Evolutionary conservation across 108 stramenopile genomes (phyloP), one percentile per base, ranked within the genome.

Genomic region (Schizochytrium sp.): DNA sequence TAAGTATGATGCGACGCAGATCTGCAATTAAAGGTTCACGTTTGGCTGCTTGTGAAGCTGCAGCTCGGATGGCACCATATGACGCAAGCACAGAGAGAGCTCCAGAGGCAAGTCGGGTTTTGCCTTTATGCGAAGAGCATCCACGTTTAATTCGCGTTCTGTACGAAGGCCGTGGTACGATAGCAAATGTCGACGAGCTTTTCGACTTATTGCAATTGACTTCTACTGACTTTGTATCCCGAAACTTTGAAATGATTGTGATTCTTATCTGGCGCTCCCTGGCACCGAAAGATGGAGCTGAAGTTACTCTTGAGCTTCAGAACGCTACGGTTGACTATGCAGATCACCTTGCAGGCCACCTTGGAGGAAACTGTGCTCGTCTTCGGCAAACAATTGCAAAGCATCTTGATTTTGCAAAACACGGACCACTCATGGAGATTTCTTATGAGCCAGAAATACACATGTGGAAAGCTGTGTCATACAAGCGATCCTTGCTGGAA

Each of bases 361-460:
- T 69, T 2, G 64, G 64, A 13, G 64, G 64, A 38, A 69, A 69
- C 28, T 69, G 64, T 44, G 64, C 64, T 38, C 44, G 8, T 69
- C 44, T 69, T 38, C 64, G 64, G 2, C 10, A 7, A 69, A 69
- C 64, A 7, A 15, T 69, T 7, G 19, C 8, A 44, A 69, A 69
- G 28, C 3, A 69, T 69, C 28, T 12, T 7, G 64, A 69, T 44
- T 69, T 69, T 38, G 12, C 15, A 8, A 38, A 69, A 44, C 64
- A 44, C 47, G 76, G 76, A 1, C 17, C 15, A 7, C 47, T 83
- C 15, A 49, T 83, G 50, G 53, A 83, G 50, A 53, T 83, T 2
- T 83, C 53, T n/a, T 83, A 55, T 40, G 76, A 83, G 76, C 76
- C 76, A 28, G 76, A 83, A 40, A 55, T 83, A 5, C 76, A 83